A percentile compares a stretch with the other conserved stretches of the same genome.
Evolutionary conservation across 2,329 filamentous ascomycete species (phyloP).

Genomic region (Fonsecaea erecta): DNA sequence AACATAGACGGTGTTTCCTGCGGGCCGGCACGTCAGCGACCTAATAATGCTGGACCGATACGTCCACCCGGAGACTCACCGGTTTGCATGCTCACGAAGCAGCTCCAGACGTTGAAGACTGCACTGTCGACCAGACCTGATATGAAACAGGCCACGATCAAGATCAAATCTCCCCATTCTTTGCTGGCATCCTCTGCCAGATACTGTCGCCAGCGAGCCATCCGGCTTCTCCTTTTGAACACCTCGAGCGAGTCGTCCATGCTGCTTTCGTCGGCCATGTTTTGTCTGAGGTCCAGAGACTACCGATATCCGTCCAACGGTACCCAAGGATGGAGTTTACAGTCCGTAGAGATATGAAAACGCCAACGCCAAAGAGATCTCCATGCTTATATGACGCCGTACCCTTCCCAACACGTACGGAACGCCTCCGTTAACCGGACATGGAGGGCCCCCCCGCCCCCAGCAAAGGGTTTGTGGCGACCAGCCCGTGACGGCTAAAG

Average conservation of each 20-base stretch:
- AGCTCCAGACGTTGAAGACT: slow-evolving; percentile 52
- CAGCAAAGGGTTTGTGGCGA: background rate
- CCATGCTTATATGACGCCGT: slow-evolving; percentile 3
- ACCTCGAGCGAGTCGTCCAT: slow-evolving; percentile 21
- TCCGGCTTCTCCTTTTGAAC: slow-evolving; percentile 17
- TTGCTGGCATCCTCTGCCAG: slow-evolving; percentile 24
- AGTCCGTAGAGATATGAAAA: background rate
- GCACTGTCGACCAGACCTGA: slow-evolving; percentile 52
- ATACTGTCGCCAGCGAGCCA: slow-evolving; percentile 21
- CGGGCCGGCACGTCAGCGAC: background rate
- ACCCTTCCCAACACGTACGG: background rate
- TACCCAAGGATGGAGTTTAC: background rate
- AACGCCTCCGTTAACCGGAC: slow-evolving; percentile 14
- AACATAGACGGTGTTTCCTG: slow-evolving; percentile 51
- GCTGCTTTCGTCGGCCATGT: slow-evolving; percentile 15
- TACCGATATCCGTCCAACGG: too few species aligned
- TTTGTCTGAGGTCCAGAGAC: background rate
- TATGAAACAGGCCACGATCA: slow-evolving; percentile 43
- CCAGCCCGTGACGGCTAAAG: background rate
- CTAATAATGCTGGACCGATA: background rate
- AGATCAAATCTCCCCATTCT: slow-evolving; percentile 26
- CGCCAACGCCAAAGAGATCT: background rate
- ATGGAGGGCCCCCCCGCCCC: background rate
- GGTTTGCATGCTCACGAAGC: slow-evolving; percentile 54
- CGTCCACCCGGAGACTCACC: slow-evolving; percentile 40